These are phyloP conservation scores for Avena atlantica DNA, from an alignment of 176 grass and related monocot genomes.

Conservation along the genomic window DNA sequence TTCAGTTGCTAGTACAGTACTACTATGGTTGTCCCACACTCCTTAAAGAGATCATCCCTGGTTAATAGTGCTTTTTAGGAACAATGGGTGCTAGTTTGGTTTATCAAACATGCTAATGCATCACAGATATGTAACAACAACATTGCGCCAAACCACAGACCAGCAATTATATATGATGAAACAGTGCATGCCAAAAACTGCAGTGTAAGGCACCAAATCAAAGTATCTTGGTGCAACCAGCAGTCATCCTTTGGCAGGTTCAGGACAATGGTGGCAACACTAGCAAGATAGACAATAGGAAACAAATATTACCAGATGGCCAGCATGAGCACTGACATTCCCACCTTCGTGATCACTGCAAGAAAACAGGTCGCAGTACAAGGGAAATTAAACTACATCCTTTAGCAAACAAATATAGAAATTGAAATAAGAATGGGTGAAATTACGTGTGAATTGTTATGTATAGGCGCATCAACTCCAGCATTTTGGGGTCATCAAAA, in stretches of 20 bases:
- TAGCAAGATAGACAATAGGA: not conserved
- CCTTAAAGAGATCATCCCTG: not conserved
- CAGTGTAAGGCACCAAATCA: not conserved
- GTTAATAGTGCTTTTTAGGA: not conserved
- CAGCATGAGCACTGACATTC: conserved; percentile 98
- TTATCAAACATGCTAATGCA: conserved; percentile 11
- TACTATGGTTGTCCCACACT: conserved; percentile 13
- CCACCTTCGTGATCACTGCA: conserved; percentile 96
- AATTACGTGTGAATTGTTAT: conserved; percentile 94
- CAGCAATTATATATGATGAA: not conserved
- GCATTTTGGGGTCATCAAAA: conserved; percentile 97
- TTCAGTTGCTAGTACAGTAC: not conserved
- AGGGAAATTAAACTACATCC: conserved; percentile 30
- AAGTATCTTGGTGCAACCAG: not conserved
- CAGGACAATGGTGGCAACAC: conserved; percentile 14
- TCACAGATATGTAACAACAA: conserved; percentile 10
- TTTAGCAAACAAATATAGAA: conserved; percentile 32
- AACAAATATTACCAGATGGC: conserved; percentile 84
- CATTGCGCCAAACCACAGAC: not conserved
- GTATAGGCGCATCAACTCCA: conserved; percentile 98
- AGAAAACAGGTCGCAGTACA: conserved; percentile 15
- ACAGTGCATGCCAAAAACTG: conserved; percentile 19
- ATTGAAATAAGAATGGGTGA: conserved; percentile 24
- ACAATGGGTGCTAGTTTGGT: conserved; percentile 14
- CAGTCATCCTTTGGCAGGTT: not conserved